Conservation (phyloP, 169 alveolate species). For the Plasmodium coatneyi region DNA sequence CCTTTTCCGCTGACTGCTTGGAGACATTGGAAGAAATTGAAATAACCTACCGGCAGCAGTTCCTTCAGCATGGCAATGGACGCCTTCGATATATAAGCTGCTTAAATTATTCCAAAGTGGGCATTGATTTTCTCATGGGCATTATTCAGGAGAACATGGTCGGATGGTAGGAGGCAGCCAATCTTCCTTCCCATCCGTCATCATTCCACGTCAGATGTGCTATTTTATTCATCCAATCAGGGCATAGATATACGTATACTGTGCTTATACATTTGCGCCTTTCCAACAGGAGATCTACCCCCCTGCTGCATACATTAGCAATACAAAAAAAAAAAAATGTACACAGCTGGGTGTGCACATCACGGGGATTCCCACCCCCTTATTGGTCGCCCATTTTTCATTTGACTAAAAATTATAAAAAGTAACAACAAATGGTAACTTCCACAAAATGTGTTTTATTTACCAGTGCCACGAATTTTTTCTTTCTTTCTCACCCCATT, state of each 20-base stretch:
- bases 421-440: background rate
- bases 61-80: constrained; percentile 33
- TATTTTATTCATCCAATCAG: background rate
- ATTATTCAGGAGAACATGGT: constrained; percentile 40
- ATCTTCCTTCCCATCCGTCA: background rate
- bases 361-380: background rate
- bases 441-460: background rate
- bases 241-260: background rate
- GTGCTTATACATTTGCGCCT: background rate
- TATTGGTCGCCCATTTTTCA: background rate
- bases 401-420: background rate
- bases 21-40: constrained; percentile 63
- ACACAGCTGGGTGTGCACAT: background rate
- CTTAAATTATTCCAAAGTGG: constrained; percentile 59
- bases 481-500: background rate
- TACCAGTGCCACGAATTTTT: background rate
- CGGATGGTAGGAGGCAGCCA: constrained; percentile 31
- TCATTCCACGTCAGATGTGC: background rate
- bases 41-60: constrained; percentile 24
- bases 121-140: constrained; percentile 40
- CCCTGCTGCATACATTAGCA: background rate
- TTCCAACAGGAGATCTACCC: background rate
- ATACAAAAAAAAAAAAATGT: background rate
- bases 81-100: constrained; percentile 49
- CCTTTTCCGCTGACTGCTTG: constrained; percentile 70